phyloP scores from a whole-genome alignment of 371 early-diverging fungal species.

The Mortierella polycephala region DNA sequence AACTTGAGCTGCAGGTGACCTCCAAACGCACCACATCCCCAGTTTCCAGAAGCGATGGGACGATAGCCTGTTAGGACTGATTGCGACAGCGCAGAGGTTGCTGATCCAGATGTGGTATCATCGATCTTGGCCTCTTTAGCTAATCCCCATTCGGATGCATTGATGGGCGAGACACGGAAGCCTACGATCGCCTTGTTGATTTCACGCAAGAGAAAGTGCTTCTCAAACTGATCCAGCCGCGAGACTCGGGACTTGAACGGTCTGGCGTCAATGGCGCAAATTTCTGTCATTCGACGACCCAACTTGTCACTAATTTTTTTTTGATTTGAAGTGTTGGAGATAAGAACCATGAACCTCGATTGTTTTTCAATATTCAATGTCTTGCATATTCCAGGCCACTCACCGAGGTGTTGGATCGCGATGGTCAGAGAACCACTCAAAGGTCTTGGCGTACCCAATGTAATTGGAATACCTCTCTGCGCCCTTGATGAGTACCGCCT shows the following conservation, averaged over 20 bases:
- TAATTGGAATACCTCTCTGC: constrained; percentile 62
- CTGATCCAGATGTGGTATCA: neutral
- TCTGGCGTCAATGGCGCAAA: constrained; percentile 48
- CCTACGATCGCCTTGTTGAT: constrained; percentile 47
- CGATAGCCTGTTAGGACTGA: constrained; percentile 2
- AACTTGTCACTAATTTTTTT: constrained; percentile 29
- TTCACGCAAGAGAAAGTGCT: constrained; percentile 32
- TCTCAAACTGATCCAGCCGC: constrained; percentile 43
- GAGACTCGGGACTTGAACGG: constrained; percentile 46
- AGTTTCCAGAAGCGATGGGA: constrained; percentile 61
- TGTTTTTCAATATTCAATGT: neutral
- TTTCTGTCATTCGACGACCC: constrained; percentile 40
- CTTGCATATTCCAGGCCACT: neutral
- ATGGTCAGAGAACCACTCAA: constrained; percentile 57
- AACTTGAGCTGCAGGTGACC: constrained; percentile 65
- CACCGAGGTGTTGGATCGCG: constrained; percentile 53
- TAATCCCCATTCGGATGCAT: constrained; percentile 44
- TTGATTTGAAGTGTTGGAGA: neutral
- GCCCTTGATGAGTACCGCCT: constrained; percentile 62
- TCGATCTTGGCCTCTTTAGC: constrained; percentile 2
- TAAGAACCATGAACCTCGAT: neutral
- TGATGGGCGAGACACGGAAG: constrained; percentile 41
- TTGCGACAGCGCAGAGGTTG: neutral
- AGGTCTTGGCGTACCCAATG: constrained; percentile 61
- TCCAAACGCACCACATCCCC: constrained; percentile 71